Base-by-base conservation (phyloP, 257 asterid genomes). In the Sherardia arvensis region DNA sequence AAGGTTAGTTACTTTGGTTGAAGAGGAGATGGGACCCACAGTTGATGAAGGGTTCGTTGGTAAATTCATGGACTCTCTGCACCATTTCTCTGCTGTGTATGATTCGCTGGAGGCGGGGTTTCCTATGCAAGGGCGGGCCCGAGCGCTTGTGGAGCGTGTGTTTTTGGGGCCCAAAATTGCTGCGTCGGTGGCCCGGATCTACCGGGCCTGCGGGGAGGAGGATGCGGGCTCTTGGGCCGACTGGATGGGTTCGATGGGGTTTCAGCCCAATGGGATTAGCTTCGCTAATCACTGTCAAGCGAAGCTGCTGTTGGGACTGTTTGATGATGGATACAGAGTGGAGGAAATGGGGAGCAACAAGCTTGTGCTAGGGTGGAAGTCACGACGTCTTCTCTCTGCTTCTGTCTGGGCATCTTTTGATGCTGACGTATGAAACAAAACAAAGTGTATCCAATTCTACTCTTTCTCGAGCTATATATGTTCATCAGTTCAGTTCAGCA, bases 281-380 rank as follows among this genome's bases (percentile, higher is more conserved):
- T 86, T 79, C 71, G 85, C 91, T 0, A 86, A 81, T 78, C 91
- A 81, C 62, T 86, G 96, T 71, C 96, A 89, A 74, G 88, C 96
- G 1, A 86, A 86, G 53, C 65, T 86, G 71, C 40, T 89, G 33
- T 62, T 87, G 61, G 96, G 91, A 28, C 73, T 89, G 27, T 89
- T 84, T 68, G 79, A 81, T 64, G 96, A 89, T 75, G 96, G 96
- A 64, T 89, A 89, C 12, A 70, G 78, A 7, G 91, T 86, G 43
- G 96, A 89, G 71, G 95, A 86, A 75, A 47, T 77, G 66, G 74
- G 70, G 12, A n/a, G 12, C 21, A 86, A 89, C 74, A 84, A 84
- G 64, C 67, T 89, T 14, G 91, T 84, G 28, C 61, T 89, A 9
- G 95, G 94, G 4, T 89, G 95, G 96, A 89, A 86, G 76, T 84